Conservation (phyloP, 495 filamentous ascomycete species). For the Aspergillus cristatus region DNA sequence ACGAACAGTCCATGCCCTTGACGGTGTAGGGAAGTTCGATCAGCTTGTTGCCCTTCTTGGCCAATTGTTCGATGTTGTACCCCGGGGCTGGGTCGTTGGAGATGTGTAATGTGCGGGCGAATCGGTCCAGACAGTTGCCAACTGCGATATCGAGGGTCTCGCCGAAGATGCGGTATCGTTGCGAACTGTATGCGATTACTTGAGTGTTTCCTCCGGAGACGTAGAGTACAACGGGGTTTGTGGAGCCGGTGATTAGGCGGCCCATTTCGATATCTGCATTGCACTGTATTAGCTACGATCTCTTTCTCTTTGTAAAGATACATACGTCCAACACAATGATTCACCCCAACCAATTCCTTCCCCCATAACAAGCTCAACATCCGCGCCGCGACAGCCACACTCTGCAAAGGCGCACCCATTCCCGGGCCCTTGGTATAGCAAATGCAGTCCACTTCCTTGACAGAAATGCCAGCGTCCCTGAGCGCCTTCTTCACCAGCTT, state of each 20-base stretch:
- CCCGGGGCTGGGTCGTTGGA: slow-evolving; percentile 93
- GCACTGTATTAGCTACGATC: too few relatives aligned
- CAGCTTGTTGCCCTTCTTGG: slow-evolving; percentile 64
- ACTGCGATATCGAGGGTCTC: slow-evolving; percentile 97
- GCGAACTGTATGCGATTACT: slow-evolving; percentile 91
- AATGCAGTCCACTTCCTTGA: slow-evolving; percentile 73
- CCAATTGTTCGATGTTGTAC: slow-evolving; percentile 96
- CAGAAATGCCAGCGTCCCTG: slow-evolving; percentile 49
- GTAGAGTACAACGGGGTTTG: slow-evolving; percentile 92
- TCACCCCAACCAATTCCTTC: slow-evolving; percentile 83
- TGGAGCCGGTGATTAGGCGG: slow-evolving; percentile 78
- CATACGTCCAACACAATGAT: slow-evolving; percentile 91
- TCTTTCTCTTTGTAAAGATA: slow-evolving; percentile 1
- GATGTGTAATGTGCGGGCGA: slow-evolving; percentile 82
- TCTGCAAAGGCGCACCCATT: slow-evolving; percentile 93
- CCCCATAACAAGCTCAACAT: slow-evolving; percentile 77
- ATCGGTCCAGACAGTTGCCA: slow-evolving; percentile 93
- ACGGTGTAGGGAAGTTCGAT: slow-evolving; percentile 91
- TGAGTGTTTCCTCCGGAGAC: slow-evolving; percentile 96
- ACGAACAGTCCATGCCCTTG: slow-evolving; percentile 97
- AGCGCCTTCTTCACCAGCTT: slow-evolving; percentile 69
- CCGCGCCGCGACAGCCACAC: slow-evolving; percentile 76
- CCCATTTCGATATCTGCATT: slow-evolving; percentile 87
- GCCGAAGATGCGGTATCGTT: slow-evolving; percentile 94
- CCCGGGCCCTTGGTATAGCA: slow-evolving; percentile 94